These are phyloP conservation scores for Pseudocercospora cruenta DNA, from an alignment of 2,329 filamentous ascomycete genomes.

Conservation along the genomic window DNA sequence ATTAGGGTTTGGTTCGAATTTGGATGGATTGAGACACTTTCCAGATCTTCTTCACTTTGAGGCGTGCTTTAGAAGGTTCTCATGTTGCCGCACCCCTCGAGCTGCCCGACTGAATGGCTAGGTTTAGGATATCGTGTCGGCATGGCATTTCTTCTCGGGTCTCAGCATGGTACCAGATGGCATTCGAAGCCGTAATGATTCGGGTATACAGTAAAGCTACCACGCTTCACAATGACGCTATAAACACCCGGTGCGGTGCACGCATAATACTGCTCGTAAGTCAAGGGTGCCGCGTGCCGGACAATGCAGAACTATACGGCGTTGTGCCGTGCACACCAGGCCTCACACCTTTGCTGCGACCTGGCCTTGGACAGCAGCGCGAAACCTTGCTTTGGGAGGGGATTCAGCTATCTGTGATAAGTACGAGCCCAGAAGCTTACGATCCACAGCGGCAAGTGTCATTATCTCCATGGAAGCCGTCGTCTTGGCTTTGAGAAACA, in stretches of 20 bases:
- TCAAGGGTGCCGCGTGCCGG: not conserved
- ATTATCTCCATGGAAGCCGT: not conserved
- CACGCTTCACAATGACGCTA: not conserved
- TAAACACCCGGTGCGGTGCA: not conserved
- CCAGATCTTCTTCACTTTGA: not conserved
- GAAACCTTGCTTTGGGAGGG: not conserved
- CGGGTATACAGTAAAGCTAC: not conserved
- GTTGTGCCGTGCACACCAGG: not conserved
- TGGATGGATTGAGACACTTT: not conserved
- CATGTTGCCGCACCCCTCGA: not conserved
- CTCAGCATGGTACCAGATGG: not conserved
- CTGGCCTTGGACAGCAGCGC: not conserved
- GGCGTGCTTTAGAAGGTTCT: too few species aligned
- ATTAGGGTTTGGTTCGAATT: not conserved
- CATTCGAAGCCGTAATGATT: not conserved
- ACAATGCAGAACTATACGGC: not conserved
- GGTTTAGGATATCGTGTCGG: not conserved
- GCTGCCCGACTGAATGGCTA: not conserved
- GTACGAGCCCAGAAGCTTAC: not conserved
- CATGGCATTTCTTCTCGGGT: not conserved
- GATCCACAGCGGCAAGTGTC: not conserved
- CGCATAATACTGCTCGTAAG: not conserved
- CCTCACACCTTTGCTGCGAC: too few species aligned
- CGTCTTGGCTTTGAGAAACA: not conserved
- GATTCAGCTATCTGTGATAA: not conserved